Evolutionary conservation across 495 filamentous ascomycete species (phyloP), one percentile per base, ranked within the genome.

Genomic region (Penicillium ochrochloron): DNA sequence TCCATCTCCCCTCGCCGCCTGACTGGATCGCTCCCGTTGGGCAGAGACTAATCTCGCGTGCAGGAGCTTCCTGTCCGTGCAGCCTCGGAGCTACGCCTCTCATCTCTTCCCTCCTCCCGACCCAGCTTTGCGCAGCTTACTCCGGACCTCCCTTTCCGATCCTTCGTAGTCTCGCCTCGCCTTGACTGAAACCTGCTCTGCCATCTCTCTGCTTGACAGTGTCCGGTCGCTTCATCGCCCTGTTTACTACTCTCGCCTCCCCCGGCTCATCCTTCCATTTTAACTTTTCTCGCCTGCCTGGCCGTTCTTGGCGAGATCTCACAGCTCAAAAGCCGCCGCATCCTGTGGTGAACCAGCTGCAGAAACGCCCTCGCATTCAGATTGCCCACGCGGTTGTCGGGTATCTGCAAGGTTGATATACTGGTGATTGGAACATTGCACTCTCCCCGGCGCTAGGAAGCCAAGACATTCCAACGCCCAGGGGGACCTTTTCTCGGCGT

Each of bases 391-490:
- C 58, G 44, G 58, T 31, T 31, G 61, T 64, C 61, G 62, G 55
- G 55, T 14, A 37, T 42, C 42, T 62, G 48, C 59, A 44, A 60
- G 57, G 57, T 71, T 73, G 70, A 73, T 71, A 70, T 64, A 71
- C 44, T 65, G 44, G 48, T 67, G 46, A 23, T 60, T 41, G 61
- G 59, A 59, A 54, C 37, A 44, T 51, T 50, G 48, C 52, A 62
- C 56, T 31, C 53, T 58, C 59, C 37, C 60, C 61, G 62, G 35
- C 66, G 63, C 54, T 66, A 48, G 42, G 58, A 15, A 66, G 71
- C 76, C 74, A 80, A 78, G 76, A 72, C 78, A 76, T 80, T 77
- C 76, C 76, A 71, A 62, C 66, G 66, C 66, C 57, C 66, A 68
- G 59, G 67, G 48, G 64, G 67, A 66, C 57, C 59, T 66, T 70